These are phyloP conservation scores for Yueomyces sinensis DNA, from an alignment of 805 yeast genomes.

Conservation along the genomic window DNA sequence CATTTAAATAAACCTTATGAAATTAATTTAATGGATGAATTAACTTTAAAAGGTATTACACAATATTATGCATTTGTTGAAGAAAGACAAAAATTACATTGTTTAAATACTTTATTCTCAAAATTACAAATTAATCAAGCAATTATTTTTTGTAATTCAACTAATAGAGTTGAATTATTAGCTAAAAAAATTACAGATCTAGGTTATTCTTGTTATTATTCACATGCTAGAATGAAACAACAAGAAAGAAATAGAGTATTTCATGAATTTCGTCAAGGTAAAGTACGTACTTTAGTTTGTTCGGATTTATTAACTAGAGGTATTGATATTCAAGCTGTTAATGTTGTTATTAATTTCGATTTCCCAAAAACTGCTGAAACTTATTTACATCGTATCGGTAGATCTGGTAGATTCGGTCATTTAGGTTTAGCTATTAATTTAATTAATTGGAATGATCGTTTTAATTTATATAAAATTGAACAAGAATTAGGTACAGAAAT, in stretches of 20 bases:
- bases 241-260: constrained; percentile 93
- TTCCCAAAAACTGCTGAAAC: constrained; percentile 98
- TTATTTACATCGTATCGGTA: constrained; percentile 94
- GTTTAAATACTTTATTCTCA: constrained; percentile 87
- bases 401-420: constrained; percentile 98
- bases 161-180: constrained; percentile 87
- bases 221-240: constrained; percentile 97
- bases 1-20: constrained; percentile 88
- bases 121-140: constrained; percentile 93
- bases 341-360: constrained; percentile 94
- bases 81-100: constrained; percentile 89
- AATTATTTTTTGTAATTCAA: constrained; percentile 93
- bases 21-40: constrained; percentile 94
- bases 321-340: constrained; percentile 97
- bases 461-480: constrained; percentile 85
- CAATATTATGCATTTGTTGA: constrained; percentile 98
- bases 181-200: constrained; percentile 94
- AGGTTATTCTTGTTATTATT: constrained; percentile 91
- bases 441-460: constrained; percentile 94
- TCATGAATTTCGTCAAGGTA: constrained; percentile 97
- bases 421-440: constrained; percentile 94
- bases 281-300: constrained; percentile 93
- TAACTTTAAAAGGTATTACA: constrained; percentile 90
- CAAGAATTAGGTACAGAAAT: constrained; percentile 96
- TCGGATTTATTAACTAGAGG: constrained; percentile 95